Percentiles rank a stretch among this genome's conserved stretches.
Conservation (phyloP, 495 filamentous ascomycete species). For the Podospora comata region DNA sequence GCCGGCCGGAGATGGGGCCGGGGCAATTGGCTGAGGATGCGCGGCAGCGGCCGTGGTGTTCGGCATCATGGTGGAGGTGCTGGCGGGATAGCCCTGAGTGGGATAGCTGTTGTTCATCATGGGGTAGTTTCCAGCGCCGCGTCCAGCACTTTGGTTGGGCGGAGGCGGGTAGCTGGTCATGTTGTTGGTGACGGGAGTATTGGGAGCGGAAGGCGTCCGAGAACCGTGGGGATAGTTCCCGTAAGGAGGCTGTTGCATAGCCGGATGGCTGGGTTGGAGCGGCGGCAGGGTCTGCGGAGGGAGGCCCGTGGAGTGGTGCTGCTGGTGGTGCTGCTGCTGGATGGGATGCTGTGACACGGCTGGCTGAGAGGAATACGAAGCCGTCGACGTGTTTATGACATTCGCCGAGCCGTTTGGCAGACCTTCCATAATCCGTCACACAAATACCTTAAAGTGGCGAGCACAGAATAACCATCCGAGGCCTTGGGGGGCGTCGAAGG, state of each 20-base stretch:
- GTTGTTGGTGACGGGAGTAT: conserved; percentile 58
- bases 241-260: conserved; percentile 56
- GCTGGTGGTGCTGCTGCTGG: conserved; percentile 40
- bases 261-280: conserved; percentile 60
- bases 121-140: conserved; percentile 46
- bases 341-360: conserved; percentile 30
- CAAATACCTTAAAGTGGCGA: conserved; percentile 27
- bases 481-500: conserved; percentile 27
- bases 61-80: conserved; percentile 61
- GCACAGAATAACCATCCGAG: conserved; percentile 37
- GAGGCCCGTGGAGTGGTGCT: conserved; percentile 46
- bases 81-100: conserved; percentile 52
- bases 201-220: conserved; percentile 59
- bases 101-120: conserved; percentile 52
- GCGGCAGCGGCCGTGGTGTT: conserved; percentile 62
- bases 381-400: conserved; percentile 39
- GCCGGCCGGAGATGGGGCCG: conserved; percentile 60
- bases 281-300: conserved; percentile 70
- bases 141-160: conserved; percentile 53
- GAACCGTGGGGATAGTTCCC: conserved; percentile 62
- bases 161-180: conserved; percentile 61
- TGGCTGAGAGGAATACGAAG: conserved; percentile 35
- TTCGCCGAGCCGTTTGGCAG: conserved; percentile 37
- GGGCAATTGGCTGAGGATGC: conserved; percentile 70
- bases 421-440: conserved; percentile 41